phyloP scores from a whole-genome alignment of 148 eudicot genomes.

The Rhododendron mucronatum region DNA sequence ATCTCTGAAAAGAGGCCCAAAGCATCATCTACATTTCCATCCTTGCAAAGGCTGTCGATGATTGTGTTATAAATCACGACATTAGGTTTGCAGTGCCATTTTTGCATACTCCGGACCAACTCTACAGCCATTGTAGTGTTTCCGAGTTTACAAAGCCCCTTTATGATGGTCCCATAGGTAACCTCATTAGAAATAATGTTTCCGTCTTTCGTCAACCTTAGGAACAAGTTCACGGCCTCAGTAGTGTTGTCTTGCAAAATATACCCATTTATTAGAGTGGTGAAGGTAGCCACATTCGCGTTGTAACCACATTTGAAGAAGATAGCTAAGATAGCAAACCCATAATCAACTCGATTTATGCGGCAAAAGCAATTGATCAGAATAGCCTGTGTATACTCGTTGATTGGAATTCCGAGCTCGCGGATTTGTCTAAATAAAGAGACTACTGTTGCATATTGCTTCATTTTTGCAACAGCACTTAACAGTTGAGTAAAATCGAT shows the following conservation, averaged over 20 bases:
- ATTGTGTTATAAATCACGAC: neutral
- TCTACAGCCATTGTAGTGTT: neutral
- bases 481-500: neutral
- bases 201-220: neutral
- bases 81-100: neutral
- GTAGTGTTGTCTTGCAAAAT: neutral
- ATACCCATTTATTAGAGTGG: neutral
- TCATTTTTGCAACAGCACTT: neutral
- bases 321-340: neutral
- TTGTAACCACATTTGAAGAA: neutral
- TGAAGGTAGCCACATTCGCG: constrained; percentile 4
- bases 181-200: neutral
- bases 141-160: constrained; percentile 18
- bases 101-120: constrained; percentile 13
- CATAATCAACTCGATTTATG: neutral
- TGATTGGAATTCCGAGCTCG: neutral
- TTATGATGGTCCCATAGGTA: constrained; percentile 4
- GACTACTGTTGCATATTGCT: neutral
- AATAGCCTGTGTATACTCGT: neutral
- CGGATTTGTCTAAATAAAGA: neutral
- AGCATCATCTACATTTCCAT: constrained; percentile 7
- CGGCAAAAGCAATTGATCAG: constrained; percentile 7
- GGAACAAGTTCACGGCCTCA: constrained; percentile 13
- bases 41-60: constrained; percentile 16
- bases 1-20: constrained; percentile 1